Percentiles rank a stretch among this genome's conserved stretches.
Conservation (phyloP, 2,329 filamentous ascomycete species). For the Phoma herbarum region DNA sequence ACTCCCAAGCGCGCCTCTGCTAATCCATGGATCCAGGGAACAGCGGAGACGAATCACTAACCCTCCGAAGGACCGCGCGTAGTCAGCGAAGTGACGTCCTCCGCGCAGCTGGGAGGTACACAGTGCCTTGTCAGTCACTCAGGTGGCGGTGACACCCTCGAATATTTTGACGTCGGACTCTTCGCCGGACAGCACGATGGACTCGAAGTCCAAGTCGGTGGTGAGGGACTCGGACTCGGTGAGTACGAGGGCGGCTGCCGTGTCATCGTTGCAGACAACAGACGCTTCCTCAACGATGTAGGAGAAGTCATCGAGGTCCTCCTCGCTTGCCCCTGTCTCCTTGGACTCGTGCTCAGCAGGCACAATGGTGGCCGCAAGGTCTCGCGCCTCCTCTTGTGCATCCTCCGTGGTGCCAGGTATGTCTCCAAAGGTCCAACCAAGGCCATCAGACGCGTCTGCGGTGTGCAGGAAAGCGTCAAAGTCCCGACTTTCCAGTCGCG, state of each 20-base stretch:
- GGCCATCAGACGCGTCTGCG: too few species aligned
- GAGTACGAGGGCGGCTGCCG: neutral
- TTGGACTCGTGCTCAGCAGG: too few species aligned
- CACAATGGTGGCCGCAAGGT: too few species aligned
- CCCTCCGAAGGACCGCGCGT: neutral
- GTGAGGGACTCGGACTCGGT: neutral
- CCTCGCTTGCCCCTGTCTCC: neutral
- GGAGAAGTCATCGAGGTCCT: neutral
- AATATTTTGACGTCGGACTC: neutral
- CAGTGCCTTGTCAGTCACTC: neutral
- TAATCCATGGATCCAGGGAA: neutral
- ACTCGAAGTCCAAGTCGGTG: neutral
- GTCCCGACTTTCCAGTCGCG: too few species aligned
- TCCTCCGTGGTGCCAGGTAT: too few species aligned
- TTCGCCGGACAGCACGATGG: neutral
- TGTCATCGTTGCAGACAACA: neutral
- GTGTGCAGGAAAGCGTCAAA: too few species aligned
- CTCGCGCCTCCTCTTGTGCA: too few species aligned
- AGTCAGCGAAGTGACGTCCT: neutral
- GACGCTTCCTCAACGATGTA: neutral
- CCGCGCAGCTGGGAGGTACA: neutral
- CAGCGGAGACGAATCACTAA: neutral
- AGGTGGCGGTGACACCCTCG: neutral
- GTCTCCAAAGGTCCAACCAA: too few species aligned
- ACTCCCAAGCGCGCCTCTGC: neutral